Evolutionary conservation across 192 early-diverging fungal species (phyloP), one percentile per base, ranked within the genome.

Genomic region (Irineochytrium annulatum): DNA sequence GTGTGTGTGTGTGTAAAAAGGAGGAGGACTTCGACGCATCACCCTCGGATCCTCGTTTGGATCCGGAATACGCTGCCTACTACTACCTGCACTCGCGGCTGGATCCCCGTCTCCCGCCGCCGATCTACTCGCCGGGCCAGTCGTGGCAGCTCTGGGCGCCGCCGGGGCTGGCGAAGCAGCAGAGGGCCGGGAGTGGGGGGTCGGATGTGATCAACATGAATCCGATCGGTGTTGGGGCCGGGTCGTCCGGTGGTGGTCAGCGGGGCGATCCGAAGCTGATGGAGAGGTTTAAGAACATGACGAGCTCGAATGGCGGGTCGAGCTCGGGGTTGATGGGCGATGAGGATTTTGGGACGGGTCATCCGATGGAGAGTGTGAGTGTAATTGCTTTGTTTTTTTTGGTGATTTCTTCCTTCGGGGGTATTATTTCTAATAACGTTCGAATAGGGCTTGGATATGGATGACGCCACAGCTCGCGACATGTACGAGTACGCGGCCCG

Each of bases 81-180:
- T 86, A 83, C 60, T 72, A 77, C 52, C 54, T 58, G 6, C 70
- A 85, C 28, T 70, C 79, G 8, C 72, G 85, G 22, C 69, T 82
- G 30, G 86, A 88, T 44, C 83, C 83, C 4, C 70, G 81, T 20
- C 70, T 77, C 17, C 75, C 85, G 0, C 75, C 85, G 3, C 75
- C 77, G 30, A 64, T 78, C 51, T 88, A 88, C 60, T 65, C 79
- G 0, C 86, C 86, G 24, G 83, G 85, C 0, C 80, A 87, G 33
- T 77, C 82, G 14, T 87, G 87, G 87, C 75, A 84, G 53, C 65
- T 80, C 43, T 84, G 81, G 84, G 67, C 81, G 8, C 77, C 76
- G 24, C 65, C 83, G 31, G 75, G 75, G 3, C 46, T 49, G 6
- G 13, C 46, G 26, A 49, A 49, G 26, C 46, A 49, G 46, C 46